Percentiles rank a stretch among this genome's conserved stretches.
phyloP scores from a whole-genome alignment of 305 asterid species.

The Withania somnifera region DNA sequence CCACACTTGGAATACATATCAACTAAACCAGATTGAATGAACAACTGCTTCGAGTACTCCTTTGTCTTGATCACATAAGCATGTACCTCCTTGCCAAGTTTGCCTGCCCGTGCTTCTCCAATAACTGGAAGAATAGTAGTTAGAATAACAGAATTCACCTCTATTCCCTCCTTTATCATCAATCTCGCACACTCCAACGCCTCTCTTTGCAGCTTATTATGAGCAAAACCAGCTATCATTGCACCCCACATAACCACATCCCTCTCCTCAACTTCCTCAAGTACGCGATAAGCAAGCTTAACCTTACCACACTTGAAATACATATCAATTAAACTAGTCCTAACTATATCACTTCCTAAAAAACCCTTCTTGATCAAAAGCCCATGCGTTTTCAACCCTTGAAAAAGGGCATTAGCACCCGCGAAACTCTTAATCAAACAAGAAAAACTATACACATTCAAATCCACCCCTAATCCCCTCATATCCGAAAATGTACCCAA shows the following conservation, averaged over 20 bases:
- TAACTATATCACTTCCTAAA: constrained; percentile 32
- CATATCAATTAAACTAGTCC: constrained; percentile 79
- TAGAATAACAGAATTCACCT: constrained; percentile 61
- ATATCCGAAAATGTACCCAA: constrained; percentile 48
- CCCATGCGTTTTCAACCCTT: constrained; percentile 75
- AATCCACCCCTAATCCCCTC: constrained; percentile 55
- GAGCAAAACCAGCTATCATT: constrained; percentile 83
- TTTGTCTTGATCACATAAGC: constrained; percentile 69
- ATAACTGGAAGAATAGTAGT: constrained; percentile 59
- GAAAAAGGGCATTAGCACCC: constrained; percentile 51
- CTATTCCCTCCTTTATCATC: constrained; percentile 48
- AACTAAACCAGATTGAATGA: constrained; percentile 63
- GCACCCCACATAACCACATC: constrained; percentile 88
- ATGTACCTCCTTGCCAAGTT: constrained; percentile 67
- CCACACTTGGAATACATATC: constrained; percentile 93
- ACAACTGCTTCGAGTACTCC: constrained; percentile 53
- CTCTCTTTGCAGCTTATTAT: constrained; percentile 60
- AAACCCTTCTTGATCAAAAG: constrained; percentile 69
- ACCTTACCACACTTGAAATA: constrained; percentile 84
- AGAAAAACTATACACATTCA: constrained; percentile 74
- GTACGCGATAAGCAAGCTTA: constrained; percentile 44
- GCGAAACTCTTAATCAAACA: constrained; percentile 85
- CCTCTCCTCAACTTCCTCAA: constrained; percentile 58
- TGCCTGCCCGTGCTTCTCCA: constrained; percentile 49
- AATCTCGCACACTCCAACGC: constrained; percentile 58